Base-by-base conservation (phyloP, 352 stramenopile genomes). In the Achlya hypogyna region DNA sequence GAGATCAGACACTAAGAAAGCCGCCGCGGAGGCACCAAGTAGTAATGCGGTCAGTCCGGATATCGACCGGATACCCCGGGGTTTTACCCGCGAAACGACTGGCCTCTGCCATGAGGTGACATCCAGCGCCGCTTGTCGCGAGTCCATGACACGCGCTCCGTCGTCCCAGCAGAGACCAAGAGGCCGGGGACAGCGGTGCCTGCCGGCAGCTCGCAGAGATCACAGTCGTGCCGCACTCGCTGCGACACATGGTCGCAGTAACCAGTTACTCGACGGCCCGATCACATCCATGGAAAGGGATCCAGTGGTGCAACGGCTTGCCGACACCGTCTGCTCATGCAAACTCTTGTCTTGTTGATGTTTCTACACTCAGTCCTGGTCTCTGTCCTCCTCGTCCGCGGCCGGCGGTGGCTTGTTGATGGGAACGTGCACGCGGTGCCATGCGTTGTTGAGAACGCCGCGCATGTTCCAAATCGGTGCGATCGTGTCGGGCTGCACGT, bases 391-490 rank as follows among this genome's bases (percentile, higher is more conserved):
- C 4, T 80, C 70, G 0, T 78, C 72, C 0, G 84, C 74, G 22
- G 79, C 73, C 2, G 75, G 62, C 10, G 78, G 72, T 23, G 78
- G 73, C 42, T 88, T 75, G 10, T 79, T 74, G 9, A 93, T 72
- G 0, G 80, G 63, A 29, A 93, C 81, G n/a, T 76, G 76, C 34
- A 96, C 84, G 28, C 89, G 81, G 63, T 96, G 95, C 95, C 96
- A 99, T 27, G 88, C 89, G 71, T 99, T 99, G 72, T 98, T 99
- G 22, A 98, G 79, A 35, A 99, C 81, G 45, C 97, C 97, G 53
- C 96, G 82, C 72, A 99, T 91, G 83, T 99, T 99, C 96, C 96
- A 99, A 63, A 98, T 96, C 27, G 95, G 87, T 54, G 87, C 89
- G 69, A 93, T 95, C 22, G 78, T 93, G 71, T 99, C 96, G 1